Conservation (phyloP, 116 monocot genomes). For the Posidonia oceanica region DNA sequence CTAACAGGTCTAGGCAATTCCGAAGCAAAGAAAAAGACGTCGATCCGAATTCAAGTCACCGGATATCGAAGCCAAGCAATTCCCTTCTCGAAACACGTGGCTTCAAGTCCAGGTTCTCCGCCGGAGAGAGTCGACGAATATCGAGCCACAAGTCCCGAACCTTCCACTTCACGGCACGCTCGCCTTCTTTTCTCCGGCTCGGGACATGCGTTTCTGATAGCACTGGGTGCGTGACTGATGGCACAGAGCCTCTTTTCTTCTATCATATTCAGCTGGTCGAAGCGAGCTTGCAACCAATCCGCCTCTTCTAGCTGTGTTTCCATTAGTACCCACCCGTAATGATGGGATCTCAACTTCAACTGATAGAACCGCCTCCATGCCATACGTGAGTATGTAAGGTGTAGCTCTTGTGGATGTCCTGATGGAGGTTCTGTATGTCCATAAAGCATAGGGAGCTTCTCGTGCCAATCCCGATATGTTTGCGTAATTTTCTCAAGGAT, state of each 20-base stretch:
- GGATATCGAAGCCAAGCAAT: conserved; percentile 1
- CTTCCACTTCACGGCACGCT: neutral
- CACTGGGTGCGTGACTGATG: neutral
- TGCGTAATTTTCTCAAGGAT: too few relatives aligned
- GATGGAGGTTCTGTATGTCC: too few relatives aligned
- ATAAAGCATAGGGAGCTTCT: too few relatives aligned
- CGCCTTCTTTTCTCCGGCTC: conserved; percentile 1
- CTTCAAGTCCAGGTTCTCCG: neutral
- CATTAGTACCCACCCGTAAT: neutral
- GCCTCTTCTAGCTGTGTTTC: neutral
- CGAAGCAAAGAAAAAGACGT: neutral
- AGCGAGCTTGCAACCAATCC: conserved; percentile 1
- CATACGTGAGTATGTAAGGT: too few relatives aligned
- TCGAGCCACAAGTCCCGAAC: neutral
- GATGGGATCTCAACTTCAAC: too few relatives aligned
- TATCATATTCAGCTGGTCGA: neutral
- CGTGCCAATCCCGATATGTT: too few relatives aligned
- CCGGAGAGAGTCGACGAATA: neutral
- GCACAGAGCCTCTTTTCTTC: neutral
- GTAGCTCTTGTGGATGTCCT: too few relatives aligned
- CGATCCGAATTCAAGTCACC: neutral
- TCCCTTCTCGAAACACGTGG: conserved; percentile 1
- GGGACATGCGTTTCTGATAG: neutral
- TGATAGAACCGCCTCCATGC: too few relatives aligned
- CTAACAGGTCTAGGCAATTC: neutral